Conservation (phyloP, 83 land plant genomes). For the Thuja plicata region DNA sequence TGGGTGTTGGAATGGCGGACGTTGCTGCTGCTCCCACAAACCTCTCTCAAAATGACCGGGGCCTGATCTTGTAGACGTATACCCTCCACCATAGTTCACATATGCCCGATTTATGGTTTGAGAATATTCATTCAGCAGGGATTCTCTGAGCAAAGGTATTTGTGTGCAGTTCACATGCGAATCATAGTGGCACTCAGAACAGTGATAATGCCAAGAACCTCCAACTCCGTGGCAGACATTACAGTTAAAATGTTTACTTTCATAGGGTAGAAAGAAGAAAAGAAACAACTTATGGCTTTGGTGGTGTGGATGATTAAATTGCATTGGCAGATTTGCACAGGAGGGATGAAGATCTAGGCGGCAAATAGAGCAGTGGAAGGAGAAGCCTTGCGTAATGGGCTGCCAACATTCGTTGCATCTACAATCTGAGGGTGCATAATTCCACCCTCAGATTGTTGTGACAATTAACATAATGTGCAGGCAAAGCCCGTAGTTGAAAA, state of each 20-base stretch:
- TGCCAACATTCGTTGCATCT: neutral
- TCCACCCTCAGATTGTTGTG: too few relatives aligned
- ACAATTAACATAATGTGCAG: too few relatives aligned
- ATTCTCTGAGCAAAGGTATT: neutral
- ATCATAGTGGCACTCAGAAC: neutral
- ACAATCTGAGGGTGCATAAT: too few relatives aligned
- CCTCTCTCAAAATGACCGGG: too few relatives aligned
- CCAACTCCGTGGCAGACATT: neutral
- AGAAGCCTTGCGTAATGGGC: neutral
- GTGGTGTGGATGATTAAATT: neutral
- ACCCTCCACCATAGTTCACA: too few relatives aligned
- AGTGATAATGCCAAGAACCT: neutral
- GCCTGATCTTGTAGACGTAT: too few relatives aligned
- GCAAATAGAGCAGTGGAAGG: neutral
- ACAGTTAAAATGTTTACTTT: neutral
- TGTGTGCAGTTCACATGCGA: neutral
- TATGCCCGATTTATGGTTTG: neutral
- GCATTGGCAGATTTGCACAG: neutral
- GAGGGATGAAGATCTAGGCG: neutral
- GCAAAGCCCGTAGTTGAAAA: too few relatives aligned
- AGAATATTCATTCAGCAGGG: neutral
- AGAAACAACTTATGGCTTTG: neutral
- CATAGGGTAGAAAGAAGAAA: neutral
- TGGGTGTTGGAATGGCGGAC: neutral
- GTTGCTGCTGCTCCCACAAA: neutral